Conservation (phyloP, 2,329 filamentous ascomycete genomes). For the Madurella fahalii region DNA sequence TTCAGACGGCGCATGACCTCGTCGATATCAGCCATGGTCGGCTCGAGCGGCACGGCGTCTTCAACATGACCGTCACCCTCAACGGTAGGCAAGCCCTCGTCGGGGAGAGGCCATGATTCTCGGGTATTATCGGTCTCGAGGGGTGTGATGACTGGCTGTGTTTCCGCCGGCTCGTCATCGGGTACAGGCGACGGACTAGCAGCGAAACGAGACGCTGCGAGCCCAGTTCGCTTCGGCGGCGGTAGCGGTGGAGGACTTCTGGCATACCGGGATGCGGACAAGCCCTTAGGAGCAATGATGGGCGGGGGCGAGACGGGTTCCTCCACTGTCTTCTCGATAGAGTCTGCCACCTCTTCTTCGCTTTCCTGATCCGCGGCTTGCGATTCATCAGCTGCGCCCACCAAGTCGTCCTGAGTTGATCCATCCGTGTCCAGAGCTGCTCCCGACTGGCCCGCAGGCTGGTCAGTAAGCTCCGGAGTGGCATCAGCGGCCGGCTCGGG, state of each 20-base stretch:
- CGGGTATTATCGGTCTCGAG: constrained; percentile 31
- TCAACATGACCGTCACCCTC: constrained; percentile 14
- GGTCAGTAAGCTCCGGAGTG: constrained; percentile 22
- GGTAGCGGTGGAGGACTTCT: constrained; percentile 32
- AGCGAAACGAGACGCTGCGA: constrained; percentile 44
- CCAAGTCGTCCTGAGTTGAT: neutral
- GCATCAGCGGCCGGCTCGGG: constrained; percentile 23
- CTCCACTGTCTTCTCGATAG: constrained; percentile 16
- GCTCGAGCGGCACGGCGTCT: constrained; percentile 21
- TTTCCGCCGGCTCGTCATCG: constrained; percentile 18
- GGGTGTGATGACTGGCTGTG: constrained; percentile 22
- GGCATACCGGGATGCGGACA: constrained; percentile 47
- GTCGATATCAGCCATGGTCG: constrained; percentile 80
- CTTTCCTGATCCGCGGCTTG: neutral
- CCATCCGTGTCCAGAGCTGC: neutral
- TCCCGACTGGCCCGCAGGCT: constrained; percentile 1
- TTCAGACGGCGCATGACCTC: constrained; percentile 86
- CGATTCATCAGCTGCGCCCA: neutral
- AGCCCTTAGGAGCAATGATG: constrained; percentile 34
- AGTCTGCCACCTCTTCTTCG: constrained; percentile 15
- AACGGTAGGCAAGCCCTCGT: constrained; percentile 30
- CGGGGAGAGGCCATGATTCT: constrained; percentile 23
- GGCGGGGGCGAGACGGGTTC: constrained; percentile 22
- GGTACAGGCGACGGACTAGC: constrained; percentile 22
- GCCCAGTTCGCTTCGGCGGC: constrained; percentile 39